Base-by-base conservation (phyloP, 2,329 filamentous ascomycete genomes). In the Trichoderma semiorbis region DNA sequence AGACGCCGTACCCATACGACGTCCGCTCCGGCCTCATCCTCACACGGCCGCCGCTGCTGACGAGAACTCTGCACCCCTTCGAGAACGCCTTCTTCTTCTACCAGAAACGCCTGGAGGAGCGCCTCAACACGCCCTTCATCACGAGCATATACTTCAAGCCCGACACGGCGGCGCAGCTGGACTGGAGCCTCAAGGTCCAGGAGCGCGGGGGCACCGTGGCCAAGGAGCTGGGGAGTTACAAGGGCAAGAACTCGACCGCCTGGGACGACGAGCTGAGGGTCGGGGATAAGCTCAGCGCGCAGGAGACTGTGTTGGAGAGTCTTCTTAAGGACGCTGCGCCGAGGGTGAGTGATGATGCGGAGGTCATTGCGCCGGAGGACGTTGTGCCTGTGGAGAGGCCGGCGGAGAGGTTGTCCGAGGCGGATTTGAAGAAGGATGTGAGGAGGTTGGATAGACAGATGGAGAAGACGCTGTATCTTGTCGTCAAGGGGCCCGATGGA, bases 61-160 rank as follows among this genome's bases (percentile, higher is more conserved):
- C 96, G 30, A 92, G 93, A 75, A 87, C 92, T 73, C 90, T 95
- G 69, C 93, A 92, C 39, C 87, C 93, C 14, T 98, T 99, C 83
- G 96, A 99, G 83, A 92, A 94, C 79, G 88, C 95, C 74, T 98
- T 92, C 84, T 97, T 92, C 86, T 94, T 99, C 81, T 99, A 99
- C 85, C 96, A 99, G 84, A 95, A 95, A 78, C 94, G 96, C 16
- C 88, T 99, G 73, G 97, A 98, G 82, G 96, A 99, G 86, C 93
- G 96, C 57, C 87, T 97, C 67, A 90, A 91, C 24, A 88, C 96
- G 5, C 93, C 95, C 2, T 99, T 98, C 82, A 92, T 92, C 71
- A 90, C 93, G 75, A 93, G 93, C 80, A 96, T 98, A 84, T 99
- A 97, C 87, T 97, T 95, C 88, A 97, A 97, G 85, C 91, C 91